These are phyloP conservation scores for Paraphaeosphaeria sporulosa DNA, from an alignment of 2,329 filamentous ascomycete genomes.

Conservation along the genomic window DNA sequence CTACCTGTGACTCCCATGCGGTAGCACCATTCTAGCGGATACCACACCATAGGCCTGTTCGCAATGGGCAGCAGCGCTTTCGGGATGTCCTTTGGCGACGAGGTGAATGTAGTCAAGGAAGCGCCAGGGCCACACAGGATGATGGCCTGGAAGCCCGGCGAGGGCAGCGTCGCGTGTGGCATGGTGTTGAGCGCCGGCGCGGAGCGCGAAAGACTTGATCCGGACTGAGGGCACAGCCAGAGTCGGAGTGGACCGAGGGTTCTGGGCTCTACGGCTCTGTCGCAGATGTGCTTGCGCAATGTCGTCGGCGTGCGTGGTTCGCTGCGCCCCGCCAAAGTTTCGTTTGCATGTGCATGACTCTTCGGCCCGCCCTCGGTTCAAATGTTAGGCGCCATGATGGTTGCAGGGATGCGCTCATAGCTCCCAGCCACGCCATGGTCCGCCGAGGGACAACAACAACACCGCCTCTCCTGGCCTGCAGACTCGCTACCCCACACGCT, in stretches of 20 bases:
- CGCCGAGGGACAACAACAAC: conserved; percentile 13
- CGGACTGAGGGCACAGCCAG: neutral
- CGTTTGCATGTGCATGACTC: conserved; percentile 16
- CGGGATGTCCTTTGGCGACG: conserved; percentile 79
- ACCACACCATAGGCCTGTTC: conserved; percentile 90
- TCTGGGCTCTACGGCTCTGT: neutral
- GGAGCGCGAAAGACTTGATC: neutral
- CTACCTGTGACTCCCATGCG: conserved; percentile 78
- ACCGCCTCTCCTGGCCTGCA: conserved; percentile 18
- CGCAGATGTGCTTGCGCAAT: neutral
- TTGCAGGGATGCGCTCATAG: conserved; percentile 18
- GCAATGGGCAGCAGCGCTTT: conserved; percentile 85
- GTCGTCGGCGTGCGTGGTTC: neutral
- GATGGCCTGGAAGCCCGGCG: conserved; percentile 80
- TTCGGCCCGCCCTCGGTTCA: conserved; percentile 13
- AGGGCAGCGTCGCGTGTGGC: conserved; percentile 79
- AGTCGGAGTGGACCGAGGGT: neutral
- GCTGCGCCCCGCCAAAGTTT: conserved; percentile 28
- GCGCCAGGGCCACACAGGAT: conserved; percentile 85
- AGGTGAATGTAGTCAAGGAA: conserved; percentile 82
- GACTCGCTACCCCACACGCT: conserved; percentile 23
- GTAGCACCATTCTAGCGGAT: conserved; percentile 85
- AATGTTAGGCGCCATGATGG: conserved; percentile 7
- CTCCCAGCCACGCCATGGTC: conserved; percentile 22
- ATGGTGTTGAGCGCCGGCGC: conserved; percentile 52